Evolutionary conservation across 371 early-diverging fungal species (phyloP).

Genomic region (Apophysomyces trapeziformis): DNA sequence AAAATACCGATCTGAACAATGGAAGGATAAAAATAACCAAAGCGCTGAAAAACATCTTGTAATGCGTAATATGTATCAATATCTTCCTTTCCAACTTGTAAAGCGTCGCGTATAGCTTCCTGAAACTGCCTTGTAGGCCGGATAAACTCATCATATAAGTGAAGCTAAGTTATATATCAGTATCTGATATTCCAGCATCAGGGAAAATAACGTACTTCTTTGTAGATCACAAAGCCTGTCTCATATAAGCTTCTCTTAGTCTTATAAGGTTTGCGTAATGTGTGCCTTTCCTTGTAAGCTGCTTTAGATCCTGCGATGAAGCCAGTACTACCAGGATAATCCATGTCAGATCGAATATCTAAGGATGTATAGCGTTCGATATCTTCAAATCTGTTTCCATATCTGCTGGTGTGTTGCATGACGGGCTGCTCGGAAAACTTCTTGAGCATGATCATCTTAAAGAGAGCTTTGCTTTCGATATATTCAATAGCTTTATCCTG

Average conservation of each 20-base stretch:
- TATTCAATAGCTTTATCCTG: background rate
- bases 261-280: background rate
- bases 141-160: background rate
- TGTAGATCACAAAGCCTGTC: background rate
- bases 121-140: background rate
- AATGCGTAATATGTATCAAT: background rate
- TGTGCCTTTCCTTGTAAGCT: background rate
- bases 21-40: conserved; percentile 1
- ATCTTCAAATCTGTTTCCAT: background rate
- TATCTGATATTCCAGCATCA: background rate
- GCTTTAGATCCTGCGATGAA: background rate
- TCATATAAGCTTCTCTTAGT: background rate
- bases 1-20: background rate
- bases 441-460: background rate
- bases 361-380: background rate
- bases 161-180: background rate
- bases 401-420: background rate
- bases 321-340: background rate
- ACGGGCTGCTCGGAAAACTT: background rate
- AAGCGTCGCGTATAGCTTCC: background rate
- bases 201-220: background rate
- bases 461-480: background rate
- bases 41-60: background rate
- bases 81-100: background rate
- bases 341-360: background rate